Percentiles rank a stretch among this genome's conserved stretches.
These are phyloP conservation scores for Ophiobolus disseminans DNA, from an alignment of 2,329 filamentous ascomycete species.

Conservation along the genomic window DNA sequence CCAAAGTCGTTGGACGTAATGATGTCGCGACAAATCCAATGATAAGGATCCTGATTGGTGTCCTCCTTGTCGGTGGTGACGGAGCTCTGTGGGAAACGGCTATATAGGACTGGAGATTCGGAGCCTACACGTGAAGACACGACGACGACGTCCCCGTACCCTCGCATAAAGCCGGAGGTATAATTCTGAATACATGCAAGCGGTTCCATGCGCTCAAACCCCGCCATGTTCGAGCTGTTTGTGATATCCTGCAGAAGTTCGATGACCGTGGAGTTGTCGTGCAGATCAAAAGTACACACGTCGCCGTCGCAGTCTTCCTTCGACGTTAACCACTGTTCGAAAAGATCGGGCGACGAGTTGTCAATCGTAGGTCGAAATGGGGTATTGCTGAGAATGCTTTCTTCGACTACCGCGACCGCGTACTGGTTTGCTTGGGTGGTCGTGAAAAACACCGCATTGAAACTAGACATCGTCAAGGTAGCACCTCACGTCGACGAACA, in stretches of 20 bases:
- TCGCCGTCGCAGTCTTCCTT: slow-evolving; percentile 3
- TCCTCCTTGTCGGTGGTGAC: slow-evolving; percentile 9
- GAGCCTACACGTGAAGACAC: slow-evolving; percentile 9
- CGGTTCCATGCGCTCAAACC: slow-evolving; percentile 5
- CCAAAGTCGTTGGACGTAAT: not conserved
- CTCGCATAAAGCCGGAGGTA: slow-evolving; percentile 15
- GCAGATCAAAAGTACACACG: slow-evolving; percentile 13
- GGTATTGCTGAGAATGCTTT: slow-evolving; percentile 9
- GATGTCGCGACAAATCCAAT: slow-evolving; percentile 22
- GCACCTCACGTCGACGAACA: not conserved
- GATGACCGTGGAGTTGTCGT: slow-evolving; percentile 6
- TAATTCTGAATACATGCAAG: slow-evolving; percentile 15
- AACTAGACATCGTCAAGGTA: slow-evolving; percentile 5
- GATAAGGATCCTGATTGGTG: slow-evolving; percentile 20
- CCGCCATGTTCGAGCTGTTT: slow-evolving; percentile 1
- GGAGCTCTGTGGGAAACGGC: slow-evolving; percentile 16
- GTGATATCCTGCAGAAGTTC: slow-evolving; percentile 16
- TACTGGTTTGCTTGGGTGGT: slow-evolving; percentile 25
- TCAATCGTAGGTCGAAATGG: slow-evolving; percentile 12
- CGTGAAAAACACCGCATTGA: slow-evolving; percentile 25
- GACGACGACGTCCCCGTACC: slow-evolving; percentile 15
- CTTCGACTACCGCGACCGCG: slow-evolving; percentile 19
- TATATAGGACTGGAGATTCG: slow-evolving; percentile 16
- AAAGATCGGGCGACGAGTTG: slow-evolving; percentile 17
- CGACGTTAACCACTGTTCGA: slow-evolving; percentile 3